A percentile compares a stretch with the other conserved stretches of the same genome.
These are phyloP conservation scores for Sphaceloma murrayae DNA, from an alignment of 2,329 filamentous ascomycete genomes.

Conservation along the genomic window DNA sequence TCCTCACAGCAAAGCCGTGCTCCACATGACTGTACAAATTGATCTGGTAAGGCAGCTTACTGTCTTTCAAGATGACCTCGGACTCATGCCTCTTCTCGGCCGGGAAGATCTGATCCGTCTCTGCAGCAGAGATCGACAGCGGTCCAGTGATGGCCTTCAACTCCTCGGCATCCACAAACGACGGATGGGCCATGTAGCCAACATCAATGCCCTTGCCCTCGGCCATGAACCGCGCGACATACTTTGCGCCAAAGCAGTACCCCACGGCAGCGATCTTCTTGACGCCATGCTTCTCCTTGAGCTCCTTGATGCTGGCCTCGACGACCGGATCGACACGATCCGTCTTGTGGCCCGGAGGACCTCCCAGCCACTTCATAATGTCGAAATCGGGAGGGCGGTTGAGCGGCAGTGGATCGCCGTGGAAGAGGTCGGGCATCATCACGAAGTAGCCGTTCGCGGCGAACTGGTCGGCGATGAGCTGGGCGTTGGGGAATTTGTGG, in stretches of 20 bases:
- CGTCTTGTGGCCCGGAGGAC: constrained; percentile 32
- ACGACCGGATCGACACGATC: constrained; percentile 45
- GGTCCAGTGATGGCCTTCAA: constrained; percentile 48
- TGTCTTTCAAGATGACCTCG: constrained; percentile 49
- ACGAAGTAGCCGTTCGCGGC: constrained; percentile 63
- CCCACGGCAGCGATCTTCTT: constrained; percentile 39
- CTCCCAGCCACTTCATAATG: constrained; percentile 41
- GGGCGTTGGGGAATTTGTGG: constrained; percentile 43
- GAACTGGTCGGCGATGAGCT: constrained; percentile 61
- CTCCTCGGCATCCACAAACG: constrained; percentile 57
- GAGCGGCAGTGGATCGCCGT: constrained; percentile 52
- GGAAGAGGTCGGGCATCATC: constrained; percentile 61
- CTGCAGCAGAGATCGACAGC: constrained; percentile 54
- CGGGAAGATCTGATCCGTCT: constrained; percentile 52
- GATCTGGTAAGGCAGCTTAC: constrained; percentile 59
- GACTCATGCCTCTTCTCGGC: constrained; percentile 46
- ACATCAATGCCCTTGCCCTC: constrained; percentile 50
- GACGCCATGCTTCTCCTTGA: constrained; percentile 41
- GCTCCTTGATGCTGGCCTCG: constrained; percentile 37
- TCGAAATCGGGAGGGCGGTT: constrained; percentile 42
- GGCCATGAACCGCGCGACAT: constrained; percentile 53
- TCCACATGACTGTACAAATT: constrained; percentile 60
- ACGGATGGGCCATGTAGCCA: constrained; percentile 68
- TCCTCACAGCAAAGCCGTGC: constrained; percentile 68
- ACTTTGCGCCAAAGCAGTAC: constrained; percentile 46